Percentiles rank a stretch among this genome's conserved stretches.
phyloP scores from a whole-genome alignment of 2,329 filamentous ascomycete genomes.

The Neonectria hederae region DNA sequence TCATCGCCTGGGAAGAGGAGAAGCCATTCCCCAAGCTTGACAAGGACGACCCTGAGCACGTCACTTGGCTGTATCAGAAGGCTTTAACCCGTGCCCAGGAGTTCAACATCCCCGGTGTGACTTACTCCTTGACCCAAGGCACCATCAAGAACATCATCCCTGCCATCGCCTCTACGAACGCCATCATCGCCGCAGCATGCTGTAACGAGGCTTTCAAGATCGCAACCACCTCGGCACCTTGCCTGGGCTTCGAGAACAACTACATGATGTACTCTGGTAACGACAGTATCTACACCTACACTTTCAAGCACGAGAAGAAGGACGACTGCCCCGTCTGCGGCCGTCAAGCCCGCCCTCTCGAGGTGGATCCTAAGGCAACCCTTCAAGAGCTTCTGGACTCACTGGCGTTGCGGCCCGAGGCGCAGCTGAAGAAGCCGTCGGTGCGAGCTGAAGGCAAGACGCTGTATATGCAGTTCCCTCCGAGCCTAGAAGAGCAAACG shows the following conservation, averaged over 20 bases:
- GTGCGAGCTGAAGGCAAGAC: conserved; percentile 82
- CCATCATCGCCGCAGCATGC: conserved; percentile 93
- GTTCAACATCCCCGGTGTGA: conserved; percentile 91
- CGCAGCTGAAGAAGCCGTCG: conserved; percentile 93
- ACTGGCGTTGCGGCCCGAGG: conserved; percentile 83
- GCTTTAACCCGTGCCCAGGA: conserved; percentile 83
- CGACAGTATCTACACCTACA: conserved; percentile 95
- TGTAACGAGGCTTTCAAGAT: conserved; percentile 98
- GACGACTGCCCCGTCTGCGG: conserved; percentile 95
- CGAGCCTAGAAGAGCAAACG: conserved; percentile 84
- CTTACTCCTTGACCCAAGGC: conserved; percentile 94
- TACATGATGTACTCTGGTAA: conserved; percentile 99
- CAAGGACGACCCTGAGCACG: conserved; percentile 95
- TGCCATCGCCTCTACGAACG: conserved; percentile 96
- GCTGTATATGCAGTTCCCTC: conserved; percentile 88
- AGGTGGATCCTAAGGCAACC: conserved; percentile 75
- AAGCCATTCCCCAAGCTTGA: conserved; percentile 87
- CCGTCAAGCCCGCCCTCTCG: conserved; percentile 78
- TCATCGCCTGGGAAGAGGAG: conserved; percentile 94
- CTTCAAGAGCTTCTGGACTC: conserved; percentile 87
- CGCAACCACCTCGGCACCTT: conserved; percentile 82
- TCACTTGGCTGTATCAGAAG: conserved; percentile 94
- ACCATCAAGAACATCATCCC: conserved; percentile 99
- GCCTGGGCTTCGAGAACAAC: conserved; percentile 80
- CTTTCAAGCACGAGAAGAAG: conserved; percentile 94